Conservation (phyloP, 331 rosid species). For the Quercus lobata region DNA sequence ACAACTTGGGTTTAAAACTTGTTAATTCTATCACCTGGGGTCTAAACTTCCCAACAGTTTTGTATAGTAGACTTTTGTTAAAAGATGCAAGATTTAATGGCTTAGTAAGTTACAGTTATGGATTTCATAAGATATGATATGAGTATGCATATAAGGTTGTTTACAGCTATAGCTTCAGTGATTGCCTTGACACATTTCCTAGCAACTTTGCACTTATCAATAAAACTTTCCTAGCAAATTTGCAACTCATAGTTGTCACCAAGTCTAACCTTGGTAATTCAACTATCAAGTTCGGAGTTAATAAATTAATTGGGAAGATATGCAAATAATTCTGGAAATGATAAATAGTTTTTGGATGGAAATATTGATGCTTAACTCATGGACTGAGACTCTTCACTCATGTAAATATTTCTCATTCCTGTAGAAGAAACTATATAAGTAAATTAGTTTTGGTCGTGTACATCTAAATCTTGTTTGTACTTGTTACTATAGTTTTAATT, state of each 20-base stretch:
- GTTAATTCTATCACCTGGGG: too few species aligned
- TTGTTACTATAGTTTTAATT: neutral
- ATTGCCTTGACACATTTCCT: neutral
- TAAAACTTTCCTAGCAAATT: neutral
- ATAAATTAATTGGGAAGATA: too few species aligned
- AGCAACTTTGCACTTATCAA: neutral
- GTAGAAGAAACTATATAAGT: neutral
- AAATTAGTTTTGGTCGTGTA: neutral
- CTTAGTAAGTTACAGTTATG: neutral
- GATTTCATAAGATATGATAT: too few species aligned
- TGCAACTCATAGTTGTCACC: neutral
- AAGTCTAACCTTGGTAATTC: neutral
- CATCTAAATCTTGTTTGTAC: neutral
- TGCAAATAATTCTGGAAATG: too few species aligned
- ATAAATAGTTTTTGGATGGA: too few species aligned
- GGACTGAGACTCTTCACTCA: neutral
- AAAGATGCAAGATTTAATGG: neutral
- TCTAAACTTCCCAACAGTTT: too few species aligned
- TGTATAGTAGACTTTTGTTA: neutral
- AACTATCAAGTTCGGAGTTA: neutral
- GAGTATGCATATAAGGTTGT: neutral
- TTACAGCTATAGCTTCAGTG: neutral
- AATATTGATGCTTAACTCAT: too few species aligned
- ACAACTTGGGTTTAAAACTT: too few species aligned
- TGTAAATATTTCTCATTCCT: neutral